These are phyloP conservation scores for Lyophyllum decastes DNA, from an alignment of 768 basidiomycete species.

Conservation along the genomic window DNA sequence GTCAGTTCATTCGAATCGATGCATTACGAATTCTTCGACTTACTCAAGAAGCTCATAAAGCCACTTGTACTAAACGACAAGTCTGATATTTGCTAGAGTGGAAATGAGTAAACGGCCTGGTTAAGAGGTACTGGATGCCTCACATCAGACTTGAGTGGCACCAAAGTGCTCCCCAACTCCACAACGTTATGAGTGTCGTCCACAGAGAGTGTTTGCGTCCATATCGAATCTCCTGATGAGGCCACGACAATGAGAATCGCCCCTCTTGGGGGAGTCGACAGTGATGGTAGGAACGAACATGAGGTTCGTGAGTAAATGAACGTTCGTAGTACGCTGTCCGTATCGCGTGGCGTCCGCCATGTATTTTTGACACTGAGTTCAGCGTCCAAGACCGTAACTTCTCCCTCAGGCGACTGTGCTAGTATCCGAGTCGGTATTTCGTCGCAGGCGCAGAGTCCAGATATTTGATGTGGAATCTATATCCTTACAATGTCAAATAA, in stretches of 20 bases:
- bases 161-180: constrained; percentile 26
- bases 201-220: constrained; percentile 31
- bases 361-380: constrained; percentile 27
- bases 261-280: constrained; percentile 19
- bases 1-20: not conserved
- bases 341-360: constrained; percentile 13
- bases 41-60: constrained; percentile 51
- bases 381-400: constrained; percentile 29
- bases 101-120: constrained; percentile 5
- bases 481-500: constrained; percentile 16
- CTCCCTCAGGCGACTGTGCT: constrained; percentile 30
- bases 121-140: constrained; percentile 4
- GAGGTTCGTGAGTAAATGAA: constrained; percentile 29
- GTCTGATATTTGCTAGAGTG: constrained; percentile 34
- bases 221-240: constrained; percentile 24
- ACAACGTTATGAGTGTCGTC: constrained; percentile 30
- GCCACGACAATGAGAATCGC: constrained; percentile 25
- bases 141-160: constrained; percentile 35
- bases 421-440: constrained; percentile 22
- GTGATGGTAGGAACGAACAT: constrained; percentile 30
- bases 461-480: constrained; percentile 46
- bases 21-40: constrained; percentile 16
- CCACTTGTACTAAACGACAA: constrained; percentile 50
- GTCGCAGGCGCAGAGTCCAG: constrained; percentile 21
- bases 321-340: constrained; percentile 17